These are phyloP conservation scores for Saturnispora sanitii DNA, from an alignment of 805 yeast genomes.

Conservation along the genomic window DNA sequence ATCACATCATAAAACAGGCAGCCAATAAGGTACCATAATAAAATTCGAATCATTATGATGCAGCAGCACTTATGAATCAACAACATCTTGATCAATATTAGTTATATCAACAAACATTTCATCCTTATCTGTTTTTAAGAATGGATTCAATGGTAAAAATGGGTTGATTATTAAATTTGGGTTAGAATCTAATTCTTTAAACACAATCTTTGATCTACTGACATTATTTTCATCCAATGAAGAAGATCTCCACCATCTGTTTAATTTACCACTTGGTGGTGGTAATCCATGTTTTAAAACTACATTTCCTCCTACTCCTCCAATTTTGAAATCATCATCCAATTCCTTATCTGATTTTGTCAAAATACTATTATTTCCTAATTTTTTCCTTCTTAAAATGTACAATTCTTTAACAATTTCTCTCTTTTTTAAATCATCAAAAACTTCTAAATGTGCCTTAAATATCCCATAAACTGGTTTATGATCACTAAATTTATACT, in stretches of 20 bases:
- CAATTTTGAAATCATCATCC: conserved; percentile 12
- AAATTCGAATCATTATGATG: no score
- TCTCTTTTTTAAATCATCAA: conserved; percentile 48
- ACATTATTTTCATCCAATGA: conserved; percentile 32
- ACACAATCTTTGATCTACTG: conserved; percentile 51
- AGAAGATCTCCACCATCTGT: conserved; percentile 87
- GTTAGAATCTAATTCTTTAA: conserved; percentile 33
- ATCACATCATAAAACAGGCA: background rate
- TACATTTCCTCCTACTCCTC: no score
- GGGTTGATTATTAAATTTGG: conserved; percentile 56
- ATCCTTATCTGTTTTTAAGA: conserved; percentile 40
- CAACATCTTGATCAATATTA: no score
- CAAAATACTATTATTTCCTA: conserved; percentile 19
- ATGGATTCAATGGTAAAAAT: conserved; percentile 61
- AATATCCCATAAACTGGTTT: conserved; percentile 78
- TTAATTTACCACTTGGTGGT: conserved; percentile 57
- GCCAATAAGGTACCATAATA: no score
- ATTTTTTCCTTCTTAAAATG: conserved; percentile 35
- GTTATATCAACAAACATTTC: no score
- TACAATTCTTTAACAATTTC: conserved; percentile 46
- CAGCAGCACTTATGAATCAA: background rate
- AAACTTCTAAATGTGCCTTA: conserved; percentile 49
- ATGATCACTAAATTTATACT: conserved; percentile 73
- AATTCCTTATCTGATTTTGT: conserved; percentile 7
- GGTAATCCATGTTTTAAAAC: conserved; percentile 44